Evolutionary conservation across 345 rosid species (phyloP), one percentile per base, ranked within the genome.

Genomic region (Lepidium didymum): DNA sequence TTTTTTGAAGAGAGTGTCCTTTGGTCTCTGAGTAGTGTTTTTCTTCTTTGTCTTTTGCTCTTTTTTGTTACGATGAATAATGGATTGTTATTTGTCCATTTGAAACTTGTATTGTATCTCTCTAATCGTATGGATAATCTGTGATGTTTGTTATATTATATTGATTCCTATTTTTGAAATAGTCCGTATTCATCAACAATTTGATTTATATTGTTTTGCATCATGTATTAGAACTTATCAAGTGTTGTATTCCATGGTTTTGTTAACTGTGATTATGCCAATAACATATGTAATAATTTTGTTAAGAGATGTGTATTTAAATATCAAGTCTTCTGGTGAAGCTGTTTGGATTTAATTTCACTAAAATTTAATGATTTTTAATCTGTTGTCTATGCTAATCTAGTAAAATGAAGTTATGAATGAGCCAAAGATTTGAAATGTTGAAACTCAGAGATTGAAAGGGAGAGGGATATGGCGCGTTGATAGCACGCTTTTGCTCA

Each of bases 11-110:
- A 40, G 68, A 46, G 42, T 73, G 62, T 15, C 49, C 10, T 29
- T 41, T 50, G 54, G 33, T 66, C 47, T 58, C 53, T 36, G 56
- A 58, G 72, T 65, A 58, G 77, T 25, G 41, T 33, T 34, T 59
- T 15, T 23, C 4, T 54, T 25, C 21, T 6, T 64, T 14, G 14
- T 2, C 2, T 67, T 12, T 31, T 21, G 25, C 68, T 46, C 34
- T 1, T 45, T 29, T 73, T 67, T 67, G 56, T 66, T 41, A 34
- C 35, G 62, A 51, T 58, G 77, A 65, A 73, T 66, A 58, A 66
- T 59, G 67, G 52, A 52, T 9, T 57, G 16, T 59, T 44, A 46
- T 47, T 51, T 36, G 38, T 46, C 64, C 59, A 23, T 58, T 56
- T 42, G 72, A 60, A 73, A 66, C 56, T 60, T 13, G 10, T 59